Evolutionary conservation across 192 early-diverging fungal genomes (phyloP).

Genomic region (Dispira parvispora): DNA sequence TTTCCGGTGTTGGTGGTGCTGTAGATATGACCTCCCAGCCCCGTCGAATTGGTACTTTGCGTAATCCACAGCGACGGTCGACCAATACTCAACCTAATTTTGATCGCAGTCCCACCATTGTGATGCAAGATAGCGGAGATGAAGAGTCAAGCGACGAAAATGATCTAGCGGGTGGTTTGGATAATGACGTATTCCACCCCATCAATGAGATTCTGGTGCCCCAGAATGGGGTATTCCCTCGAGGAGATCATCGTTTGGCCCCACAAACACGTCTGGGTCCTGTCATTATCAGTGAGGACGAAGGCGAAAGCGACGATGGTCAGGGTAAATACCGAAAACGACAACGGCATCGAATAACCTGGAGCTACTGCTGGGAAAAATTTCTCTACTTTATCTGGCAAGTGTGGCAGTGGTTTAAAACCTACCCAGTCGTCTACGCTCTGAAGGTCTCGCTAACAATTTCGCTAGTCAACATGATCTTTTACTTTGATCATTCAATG

Average conservation of each 20-base stretch:
- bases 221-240: background rate
- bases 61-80: too few species aligned
- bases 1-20: too few species aligned
- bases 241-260: background rate
- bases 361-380: background rate
- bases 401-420: background rate
- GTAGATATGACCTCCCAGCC: too few species aligned
- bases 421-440: background rate
- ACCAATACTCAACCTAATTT: too few species aligned
- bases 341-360: background rate
- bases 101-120: too few species aligned
- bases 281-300: background rate
- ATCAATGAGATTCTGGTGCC: background rate
- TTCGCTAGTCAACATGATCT: background rate
- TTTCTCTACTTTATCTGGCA: slow-evolving; percentile 2
- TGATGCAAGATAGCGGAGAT: too few species aligned
- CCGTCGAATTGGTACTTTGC: too few species aligned
- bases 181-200: background rate
- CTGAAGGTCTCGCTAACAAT: background rate
- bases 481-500: slow-evolving; percentile 1
- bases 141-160: too few species aligned
- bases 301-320: too few species aligned
- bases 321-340: background rate
- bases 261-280: background rate
- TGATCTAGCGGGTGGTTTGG: background rate